Evolutionary conservation across 75 land plant species (phyloP), one percentile per base, ranked within the genome.

Genomic region (Isoetes taiwanensis): DNA sequence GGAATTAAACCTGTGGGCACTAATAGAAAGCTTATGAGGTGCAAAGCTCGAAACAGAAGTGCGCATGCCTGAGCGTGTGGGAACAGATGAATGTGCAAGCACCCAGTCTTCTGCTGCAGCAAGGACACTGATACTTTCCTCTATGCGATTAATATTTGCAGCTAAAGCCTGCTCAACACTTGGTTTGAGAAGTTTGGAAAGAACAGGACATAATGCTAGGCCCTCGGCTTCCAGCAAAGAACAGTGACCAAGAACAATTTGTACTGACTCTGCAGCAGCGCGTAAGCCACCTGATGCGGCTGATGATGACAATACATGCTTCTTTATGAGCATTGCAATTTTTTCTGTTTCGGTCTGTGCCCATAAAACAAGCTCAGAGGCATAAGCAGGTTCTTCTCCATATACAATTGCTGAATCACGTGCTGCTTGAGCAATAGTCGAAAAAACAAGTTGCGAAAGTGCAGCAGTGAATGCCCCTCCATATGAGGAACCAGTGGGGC

Each of bases 61-160:
- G 61, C 79, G 58, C 35, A 73, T 61, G 33, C 59, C 39, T 32
- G 54, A 28, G 28, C 78, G 70, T 21, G 34, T 33, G 56, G 71
- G 58, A 39, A 64, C 56, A 12, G 80, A 76, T 16, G 82, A 61
- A 63, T 67, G 78, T 34, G 70, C 67, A 8, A 93, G 75, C 17
- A 68, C 64, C 97, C 97, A 91, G 58, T 91, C 85, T 66, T 91
- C 97, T 19, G 84, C 85, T 35, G 89, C 95, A 33, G 95, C 97
- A 29, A 91, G 57, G 12, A 86, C 95, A 63, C 84, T 77, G 24
- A 78, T 77, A 62, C 79, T 78, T 53, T 80, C 82, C 43, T 87
- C 95, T 67, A 91, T 91, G 56, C 85, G 67, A 54, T 78, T 83
- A 30, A 91, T 60, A 43, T 87, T 87, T 17, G 89, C 79, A 46